Percentiles rank a stretch among this genome's conserved stretches.
These are phyloP conservation scores for Puccinia hordei DNA, from an alignment of 1,284 basidiomycete species.

Conservation along the genomic window DNA sequence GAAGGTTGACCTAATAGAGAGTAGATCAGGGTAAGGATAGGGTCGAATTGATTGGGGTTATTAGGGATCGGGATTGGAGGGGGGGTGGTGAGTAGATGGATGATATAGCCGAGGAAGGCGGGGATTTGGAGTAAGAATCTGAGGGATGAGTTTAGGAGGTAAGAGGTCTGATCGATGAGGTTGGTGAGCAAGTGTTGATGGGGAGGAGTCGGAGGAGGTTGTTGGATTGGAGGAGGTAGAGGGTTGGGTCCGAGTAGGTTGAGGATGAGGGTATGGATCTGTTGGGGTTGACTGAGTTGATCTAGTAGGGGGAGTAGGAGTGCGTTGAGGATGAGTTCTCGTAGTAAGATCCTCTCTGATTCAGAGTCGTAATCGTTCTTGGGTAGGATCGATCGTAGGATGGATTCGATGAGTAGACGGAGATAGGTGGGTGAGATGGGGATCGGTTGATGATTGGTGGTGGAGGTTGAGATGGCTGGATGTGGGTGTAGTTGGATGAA, in stretches of 20 bases:
- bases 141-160: constrained; percentile 6
- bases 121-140: constrained; percentile 50
- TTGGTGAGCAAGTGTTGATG: constrained; percentile 53
- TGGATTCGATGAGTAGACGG: constrained; percentile 71
- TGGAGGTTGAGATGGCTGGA: not conserved
- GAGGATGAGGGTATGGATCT: constrained; percentile 70
- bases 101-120: constrained; percentile 49
- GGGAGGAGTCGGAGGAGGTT: not conserved
- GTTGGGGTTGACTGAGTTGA: constrained; percentile 76
- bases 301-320: constrained; percentile 69
- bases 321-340: constrained; percentile 74
- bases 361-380: constrained; percentile 71
- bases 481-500: constrained; percentile 9
- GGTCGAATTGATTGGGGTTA: constrained; percentile 61
- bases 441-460: constrained; percentile 32
- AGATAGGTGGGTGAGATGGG: constrained; percentile 72
- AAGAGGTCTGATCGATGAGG: constrained; percentile 52
- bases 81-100: constrained; percentile 41
- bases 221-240: not conserved
- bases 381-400: constrained; percentile 71
- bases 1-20: constrained; percentile 54
- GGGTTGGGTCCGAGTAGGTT: constrained; percentile 53
- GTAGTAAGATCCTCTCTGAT: constrained; percentile 71
- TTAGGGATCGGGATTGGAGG: not conserved
- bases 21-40: constrained; percentile 63